Conservation (phyloP, 176 grass and related monocot genomes). For the Luzula sylvatica region DNA sequence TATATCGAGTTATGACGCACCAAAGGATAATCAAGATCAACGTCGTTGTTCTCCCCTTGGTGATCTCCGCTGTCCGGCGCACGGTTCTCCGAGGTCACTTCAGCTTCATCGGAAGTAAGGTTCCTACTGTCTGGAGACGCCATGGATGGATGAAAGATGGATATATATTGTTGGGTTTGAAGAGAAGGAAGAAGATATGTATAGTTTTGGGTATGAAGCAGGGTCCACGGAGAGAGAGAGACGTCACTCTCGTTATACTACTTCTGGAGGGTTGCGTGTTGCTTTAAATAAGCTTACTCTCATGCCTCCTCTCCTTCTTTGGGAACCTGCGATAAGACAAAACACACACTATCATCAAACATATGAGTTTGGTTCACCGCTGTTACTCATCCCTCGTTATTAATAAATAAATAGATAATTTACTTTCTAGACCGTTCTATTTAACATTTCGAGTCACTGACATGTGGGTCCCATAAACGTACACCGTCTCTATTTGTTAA, state of each 20-base stretch:
- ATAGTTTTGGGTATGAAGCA: neutral
- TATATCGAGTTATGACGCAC: constrained; percentile 54
- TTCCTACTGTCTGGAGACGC: constrained; percentile 16
- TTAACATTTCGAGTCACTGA: too few relatives aligned
- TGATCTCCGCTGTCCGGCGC: neutral
- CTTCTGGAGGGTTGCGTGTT: constrained; percentile 16
- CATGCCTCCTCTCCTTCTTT: neutral
- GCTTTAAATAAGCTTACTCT: constrained; percentile 7
- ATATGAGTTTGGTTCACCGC: too few relatives aligned
- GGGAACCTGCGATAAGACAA: neutral
- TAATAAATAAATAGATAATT: too few relatives aligned
- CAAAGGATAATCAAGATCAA: constrained; percentile 20
- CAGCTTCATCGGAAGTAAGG: constrained; percentile 29
- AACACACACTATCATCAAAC: too few relatives aligned
- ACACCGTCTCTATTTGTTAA: too few relatives aligned
- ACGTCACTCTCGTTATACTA: constrained; percentile 15
- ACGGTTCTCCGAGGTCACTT: constrained; percentile 63
- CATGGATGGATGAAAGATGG: constrained; percentile 8
- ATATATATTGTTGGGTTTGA: too few relatives aligned
- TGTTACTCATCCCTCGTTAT: too few relatives aligned
- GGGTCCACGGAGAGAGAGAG: neutral
- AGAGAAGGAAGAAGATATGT: neutral
- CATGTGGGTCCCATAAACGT: too few relatives aligned
- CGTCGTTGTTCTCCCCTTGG: neutral
- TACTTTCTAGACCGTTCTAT: too few relatives aligned